A percentile compares a stretch with the other conserved stretches of the same genome.
phyloP scores from a whole-genome alignment of 2,329 filamentous ascomycete genomes.

The Alternaria solani region DNA sequence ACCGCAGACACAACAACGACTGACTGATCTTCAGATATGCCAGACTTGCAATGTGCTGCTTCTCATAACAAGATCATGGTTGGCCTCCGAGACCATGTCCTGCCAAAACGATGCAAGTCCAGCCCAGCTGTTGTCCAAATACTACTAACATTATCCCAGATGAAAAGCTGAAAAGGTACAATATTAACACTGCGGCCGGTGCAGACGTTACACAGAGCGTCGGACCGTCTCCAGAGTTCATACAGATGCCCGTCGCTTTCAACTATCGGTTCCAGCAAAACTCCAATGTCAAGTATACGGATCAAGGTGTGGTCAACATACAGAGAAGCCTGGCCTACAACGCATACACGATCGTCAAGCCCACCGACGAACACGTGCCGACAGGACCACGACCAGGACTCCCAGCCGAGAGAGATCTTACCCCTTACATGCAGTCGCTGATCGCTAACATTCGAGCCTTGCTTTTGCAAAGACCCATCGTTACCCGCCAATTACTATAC shows the following conservation, averaged over 20 bases:
- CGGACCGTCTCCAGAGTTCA: constrained; percentile 80
- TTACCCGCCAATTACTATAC: constrained; percentile 82
- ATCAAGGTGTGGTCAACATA: constrained; percentile 50
- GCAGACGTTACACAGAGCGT: constrained; percentile 74
- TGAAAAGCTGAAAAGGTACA: constrained; percentile 69
- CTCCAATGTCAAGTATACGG: constrained; percentile 70
- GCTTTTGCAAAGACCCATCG: constrained; percentile 79
- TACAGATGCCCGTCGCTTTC: constrained; percentile 76
- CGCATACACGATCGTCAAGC: constrained; percentile 62
- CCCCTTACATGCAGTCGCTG: constrained; percentile 69
- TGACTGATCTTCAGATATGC: constrained; percentile 62
- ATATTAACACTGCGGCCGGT: constrained; percentile 46
- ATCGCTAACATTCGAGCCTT: constrained; percentile 70
- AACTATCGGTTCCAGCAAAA: constrained; percentile 82
- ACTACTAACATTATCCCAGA: constrained; percentile 48
- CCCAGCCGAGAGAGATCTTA: constrained; percentile 57
- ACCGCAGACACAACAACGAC: background rate
- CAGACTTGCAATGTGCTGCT: constrained; percentile 86
- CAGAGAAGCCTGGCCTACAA: constrained; percentile 37
- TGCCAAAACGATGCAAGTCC: constrained; percentile 73
- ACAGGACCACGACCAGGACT: constrained; percentile 66
- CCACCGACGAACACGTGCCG: constrained; percentile 70
- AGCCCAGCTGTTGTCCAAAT: background rate
- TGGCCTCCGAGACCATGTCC: constrained; percentile 73
- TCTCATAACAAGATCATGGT: constrained; percentile 73